Conservation (phyloP, 139 green algal genomes). For the Yamagishiella unicocca region DNA sequence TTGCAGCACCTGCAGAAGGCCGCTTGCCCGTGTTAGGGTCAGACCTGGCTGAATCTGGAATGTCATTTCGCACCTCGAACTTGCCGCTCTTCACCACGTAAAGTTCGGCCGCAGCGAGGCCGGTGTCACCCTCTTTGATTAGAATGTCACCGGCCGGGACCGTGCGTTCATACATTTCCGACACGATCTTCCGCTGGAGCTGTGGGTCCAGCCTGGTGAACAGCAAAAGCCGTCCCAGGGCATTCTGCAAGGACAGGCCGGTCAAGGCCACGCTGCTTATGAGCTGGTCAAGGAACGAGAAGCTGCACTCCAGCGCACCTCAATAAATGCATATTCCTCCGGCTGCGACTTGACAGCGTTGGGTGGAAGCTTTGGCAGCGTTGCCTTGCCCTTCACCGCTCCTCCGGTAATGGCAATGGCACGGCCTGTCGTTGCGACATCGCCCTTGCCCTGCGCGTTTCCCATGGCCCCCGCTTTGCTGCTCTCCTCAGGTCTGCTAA, state of each 20-base stretch:
- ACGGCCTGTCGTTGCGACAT: conserved; percentile 40
- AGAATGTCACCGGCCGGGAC: conserved; percentile 87
- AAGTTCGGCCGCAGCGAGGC: conserved; percentile 86
- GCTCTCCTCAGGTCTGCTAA: conserved; percentile 5
- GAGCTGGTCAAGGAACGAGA: background rate
- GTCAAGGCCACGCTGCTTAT: conserved; percentile 1
- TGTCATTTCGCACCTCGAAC: conserved; percentile 83
- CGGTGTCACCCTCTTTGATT: conserved; percentile 92
- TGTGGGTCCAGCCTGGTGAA: conserved; percentile 83
- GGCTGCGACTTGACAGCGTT: conserved; percentile 55
- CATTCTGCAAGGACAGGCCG: conserved; percentile 64
- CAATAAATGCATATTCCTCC: conserved; percentile 80
- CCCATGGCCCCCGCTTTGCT: conserved; percentile 11
- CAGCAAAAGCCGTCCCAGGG: conserved; percentile 85
- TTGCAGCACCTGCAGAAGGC: conserved; percentile 86
- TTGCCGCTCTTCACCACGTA: conserved; percentile 95
- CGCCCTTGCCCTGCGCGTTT: conserved; percentile 36
- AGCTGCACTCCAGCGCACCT: conserved; percentile 62
- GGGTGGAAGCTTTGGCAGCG: conserved; percentile 63
- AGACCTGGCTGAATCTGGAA: no score
- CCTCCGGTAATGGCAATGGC: conserved; percentile 76
- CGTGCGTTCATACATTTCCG: conserved; percentile 76
- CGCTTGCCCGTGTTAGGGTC: no score
- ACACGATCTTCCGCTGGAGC: conserved; percentile 80
- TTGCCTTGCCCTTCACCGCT: conserved; percentile 43